Conservation (phyloP, 148 eudicot species). For the Rhododendron simsii region DNA sequence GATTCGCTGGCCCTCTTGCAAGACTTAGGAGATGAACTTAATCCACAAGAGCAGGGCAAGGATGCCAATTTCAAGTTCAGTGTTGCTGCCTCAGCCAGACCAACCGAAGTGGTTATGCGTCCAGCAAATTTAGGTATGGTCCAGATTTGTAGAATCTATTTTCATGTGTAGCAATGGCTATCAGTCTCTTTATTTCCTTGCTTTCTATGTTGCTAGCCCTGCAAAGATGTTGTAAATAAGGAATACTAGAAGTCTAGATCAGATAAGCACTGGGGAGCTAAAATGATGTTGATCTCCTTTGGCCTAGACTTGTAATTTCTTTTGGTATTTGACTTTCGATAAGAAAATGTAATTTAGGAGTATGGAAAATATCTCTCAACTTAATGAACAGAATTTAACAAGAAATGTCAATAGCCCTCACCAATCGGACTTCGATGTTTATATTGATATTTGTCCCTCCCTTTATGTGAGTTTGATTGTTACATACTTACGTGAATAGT, state of each 20-base stretch:
- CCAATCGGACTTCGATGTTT: not conserved
- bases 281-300: not conserved
- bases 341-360: not conserved
- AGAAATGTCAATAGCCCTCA: not conserved
- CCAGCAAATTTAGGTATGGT: slow-evolving; percentile 35
- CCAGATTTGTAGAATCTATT: not conserved
- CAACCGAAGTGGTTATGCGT: slow-evolving; percentile 32
- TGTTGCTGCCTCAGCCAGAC: slow-evolving; percentile 22
- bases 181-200: not conserved
- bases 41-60: slow-evolving; percentile 2
- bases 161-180: not conserved
- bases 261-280: not conserved
- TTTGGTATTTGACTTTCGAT: not conserved
- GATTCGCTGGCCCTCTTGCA: slow-evolving; percentile 29
- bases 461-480: not conserved
- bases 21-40: slow-evolving; percentile 30
- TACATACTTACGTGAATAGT: not conserved
- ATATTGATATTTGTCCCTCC: not conserved
- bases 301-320: not conserved
- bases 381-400: not conserved
- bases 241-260: not conserved
- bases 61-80: slow-evolving; percentile 23
- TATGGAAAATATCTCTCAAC: not conserved
- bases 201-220: not conserved
- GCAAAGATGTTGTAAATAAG: not conserved